A percentile compares a stretch with the other conserved stretches of the same genome.
phyloP scores from a whole-genome alignment of 768 basidiomycete genomes.

The Dentipellis fragilis region DNA sequence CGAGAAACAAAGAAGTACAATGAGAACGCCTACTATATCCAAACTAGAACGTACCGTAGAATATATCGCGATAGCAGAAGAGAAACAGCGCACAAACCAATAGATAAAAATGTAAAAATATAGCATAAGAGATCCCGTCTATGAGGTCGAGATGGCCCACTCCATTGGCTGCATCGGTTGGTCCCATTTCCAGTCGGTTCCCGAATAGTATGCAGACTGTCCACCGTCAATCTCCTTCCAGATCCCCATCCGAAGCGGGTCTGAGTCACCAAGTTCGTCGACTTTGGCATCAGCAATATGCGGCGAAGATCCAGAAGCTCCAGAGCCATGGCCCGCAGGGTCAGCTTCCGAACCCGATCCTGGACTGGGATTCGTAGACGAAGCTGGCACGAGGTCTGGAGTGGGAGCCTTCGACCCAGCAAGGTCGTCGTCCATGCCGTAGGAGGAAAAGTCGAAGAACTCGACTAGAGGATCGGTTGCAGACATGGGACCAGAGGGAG shows the following conservation, averaged over 20 bases:
- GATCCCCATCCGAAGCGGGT: constrained; percentile 46
- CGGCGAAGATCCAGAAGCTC: constrained; percentile 23
- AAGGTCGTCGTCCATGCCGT: constrained; percentile 45
- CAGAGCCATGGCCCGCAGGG: constrained; percentile 26
- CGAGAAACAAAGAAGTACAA: not conserved
- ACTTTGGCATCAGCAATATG: constrained; percentile 36
- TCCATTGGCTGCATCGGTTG: constrained; percentile 54
- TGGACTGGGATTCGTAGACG: constrained; percentile 70
- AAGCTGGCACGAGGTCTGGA: constrained; percentile 60
- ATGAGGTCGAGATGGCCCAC: constrained; percentile 65
- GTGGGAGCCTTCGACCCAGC: constrained; percentile 57
- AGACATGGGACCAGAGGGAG: constrained; percentile 22
- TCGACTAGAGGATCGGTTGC: constrained; percentile 43
- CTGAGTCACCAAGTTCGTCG: constrained; percentile 22
- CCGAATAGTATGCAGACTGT: constrained; percentile 56
- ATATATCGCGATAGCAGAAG: not conserved
- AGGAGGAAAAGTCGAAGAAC: constrained; percentile 63
- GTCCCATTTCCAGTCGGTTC: constrained; percentile 65
- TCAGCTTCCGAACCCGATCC: constrained; percentile 53
- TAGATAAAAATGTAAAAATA: constrained; percentile 9
- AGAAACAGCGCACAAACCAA: constrained; percentile 1
- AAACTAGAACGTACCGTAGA: not conserved
- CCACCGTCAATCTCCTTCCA: constrained; percentile 71
- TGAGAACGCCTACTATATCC: constrained; percentile 1
- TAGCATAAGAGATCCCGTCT: constrained; percentile 19